Base-by-base conservation (phyloP, 2,329 filamentous ascomycete genomes). In the Geoglossum cookeanum region DNA sequence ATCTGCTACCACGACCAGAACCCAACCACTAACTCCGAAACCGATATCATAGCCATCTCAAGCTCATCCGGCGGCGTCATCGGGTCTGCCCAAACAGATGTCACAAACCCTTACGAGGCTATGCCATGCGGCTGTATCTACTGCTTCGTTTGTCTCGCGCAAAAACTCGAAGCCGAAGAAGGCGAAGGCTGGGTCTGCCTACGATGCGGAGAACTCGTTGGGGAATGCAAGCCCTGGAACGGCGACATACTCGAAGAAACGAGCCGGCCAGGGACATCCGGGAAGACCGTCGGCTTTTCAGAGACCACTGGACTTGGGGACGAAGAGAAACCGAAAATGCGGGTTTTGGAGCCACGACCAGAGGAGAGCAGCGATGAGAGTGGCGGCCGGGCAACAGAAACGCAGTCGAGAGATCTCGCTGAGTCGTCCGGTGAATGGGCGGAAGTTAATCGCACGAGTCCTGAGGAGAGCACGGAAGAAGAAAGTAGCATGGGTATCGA, bases 1-100 rank as follows among this genome's bases (percentile, higher is more conserved):
- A 96, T 98, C 61, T 98, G 92, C 72, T 97, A 97, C 68, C 83
- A 90, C 64, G 90, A 95, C 63, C 88, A 94, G 68, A 96, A 94
- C 67, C 78, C 85, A 8, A 71, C 72, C 1, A 76, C 82, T 0
- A 78, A 80, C 1, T 81, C 80, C 1, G 89, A 94, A 70, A 82
- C 78, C 51, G 88, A 94, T 62, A 74, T 90, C 3, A 73, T 95
- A 62, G 81, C 84, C 0, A 79, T 81, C 0, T 78, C 82, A 48
- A 72, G 66, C 1, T 77, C 80, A 9, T 81, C 82, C 3, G 82
- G 83, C 59, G 89, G 90, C 13, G 84, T 95, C 9, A 77, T 94
- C 47, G 91, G 90, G 17, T 94, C 86, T 17, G 86, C 87, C 5
- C 85, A 89, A 62, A 96, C 90, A 0, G 92, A 97, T 65, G 84